A percentile compares a stretch with the other conserved stretches of the same genome.
Evolutionary conservation across 2,329 filamentous ascomycete species (phyloP).

Genomic region (Thermothelomyces thermophilus): DNA sequence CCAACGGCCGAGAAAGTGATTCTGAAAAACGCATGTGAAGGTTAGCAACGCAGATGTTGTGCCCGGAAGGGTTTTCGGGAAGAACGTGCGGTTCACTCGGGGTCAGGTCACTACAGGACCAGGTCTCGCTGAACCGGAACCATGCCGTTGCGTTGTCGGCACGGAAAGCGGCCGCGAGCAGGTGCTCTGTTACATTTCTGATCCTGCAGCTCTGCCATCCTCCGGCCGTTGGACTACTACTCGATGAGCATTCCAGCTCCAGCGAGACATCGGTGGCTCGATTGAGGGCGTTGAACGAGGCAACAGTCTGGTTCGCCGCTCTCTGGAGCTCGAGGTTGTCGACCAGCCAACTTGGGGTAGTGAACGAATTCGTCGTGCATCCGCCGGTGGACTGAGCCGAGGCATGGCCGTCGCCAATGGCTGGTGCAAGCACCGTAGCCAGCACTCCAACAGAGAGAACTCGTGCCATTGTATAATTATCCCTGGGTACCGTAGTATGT

Average conservation of each 20-base stretch:
- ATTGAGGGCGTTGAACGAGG: constrained; percentile 17
- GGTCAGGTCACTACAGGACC: constrained; percentile 23
- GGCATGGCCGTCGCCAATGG: neutral
- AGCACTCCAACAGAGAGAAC: neutral
- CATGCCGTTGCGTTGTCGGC: constrained; percentile 6
- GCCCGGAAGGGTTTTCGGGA: neutral
- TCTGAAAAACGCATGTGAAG: neutral
- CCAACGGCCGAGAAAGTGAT: constrained; percentile 22
- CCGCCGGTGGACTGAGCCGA: constrained; percentile 3
- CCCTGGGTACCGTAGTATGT: too few relatives aligned
- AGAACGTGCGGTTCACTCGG: constrained; percentile 12
- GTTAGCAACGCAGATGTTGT: too few relatives aligned
- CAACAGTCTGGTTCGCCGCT: constrained; percentile 8
- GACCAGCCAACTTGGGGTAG: constrained; percentile 24
- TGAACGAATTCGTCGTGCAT: constrained; percentile 25
- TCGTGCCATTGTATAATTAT: neutral
- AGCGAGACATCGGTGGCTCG: constrained; percentile 22
- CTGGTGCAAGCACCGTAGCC: constrained; percentile 2
- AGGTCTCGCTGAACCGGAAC: constrained; percentile 21
- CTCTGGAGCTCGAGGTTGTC: constrained; percentile 12
- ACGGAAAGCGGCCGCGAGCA: constrained; percentile 4
- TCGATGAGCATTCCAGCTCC: constrained; percentile 8
- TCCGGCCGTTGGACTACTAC: neutral
- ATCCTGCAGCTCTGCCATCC: constrained; percentile 10
- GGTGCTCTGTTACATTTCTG: neutral